Evolutionary conservation across 495 filamentous ascomycete genomes (phyloP).

Genomic region (Xylaria venustula): DNA sequence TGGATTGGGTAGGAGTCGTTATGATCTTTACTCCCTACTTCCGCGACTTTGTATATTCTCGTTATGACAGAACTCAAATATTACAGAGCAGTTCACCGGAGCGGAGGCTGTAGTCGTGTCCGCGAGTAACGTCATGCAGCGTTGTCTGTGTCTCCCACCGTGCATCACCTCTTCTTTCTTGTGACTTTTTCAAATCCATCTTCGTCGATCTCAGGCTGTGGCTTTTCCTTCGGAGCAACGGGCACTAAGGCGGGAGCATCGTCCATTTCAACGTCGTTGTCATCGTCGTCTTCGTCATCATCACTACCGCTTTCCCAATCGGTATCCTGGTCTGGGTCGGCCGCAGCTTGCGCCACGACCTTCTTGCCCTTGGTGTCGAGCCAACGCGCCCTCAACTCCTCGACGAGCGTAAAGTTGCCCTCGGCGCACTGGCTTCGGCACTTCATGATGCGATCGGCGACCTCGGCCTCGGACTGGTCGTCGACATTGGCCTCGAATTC

Average conservation of each 20-base stretch:
- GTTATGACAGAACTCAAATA: background rate
- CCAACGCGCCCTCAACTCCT: constrained; percentile 66
- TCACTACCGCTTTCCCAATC: constrained; percentile 52
- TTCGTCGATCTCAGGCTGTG: constrained; percentile 79
- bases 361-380: constrained; percentile 55
- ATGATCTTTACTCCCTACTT: constrained; percentile 3
- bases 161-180: constrained; percentile 62
- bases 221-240: constrained; percentile 57
- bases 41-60: constrained; percentile 12
- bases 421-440: constrained; percentile 58
- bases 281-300: constrained; percentile 52
- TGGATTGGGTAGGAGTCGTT: constrained; percentile 9
- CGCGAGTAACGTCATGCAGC: background rate
- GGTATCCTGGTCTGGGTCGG: constrained; percentile 59
- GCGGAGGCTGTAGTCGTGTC: background rate
- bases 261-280: constrained; percentile 70
- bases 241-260: constrained; percentile 64
- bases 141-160: background rate
- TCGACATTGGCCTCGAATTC: constrained; percentile 92
- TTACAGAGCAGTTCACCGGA: background rate
- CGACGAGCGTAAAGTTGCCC: constrained; percentile 67
- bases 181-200: constrained; percentile 93
- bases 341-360: constrained; percentile 58
- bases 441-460: constrained; percentile 70
- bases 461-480: constrained; percentile 75